Evolutionary conservation across 2,329 filamentous ascomycete species (phyloP).

Genomic region (Colletotrichum neosansevieriae): DNA sequence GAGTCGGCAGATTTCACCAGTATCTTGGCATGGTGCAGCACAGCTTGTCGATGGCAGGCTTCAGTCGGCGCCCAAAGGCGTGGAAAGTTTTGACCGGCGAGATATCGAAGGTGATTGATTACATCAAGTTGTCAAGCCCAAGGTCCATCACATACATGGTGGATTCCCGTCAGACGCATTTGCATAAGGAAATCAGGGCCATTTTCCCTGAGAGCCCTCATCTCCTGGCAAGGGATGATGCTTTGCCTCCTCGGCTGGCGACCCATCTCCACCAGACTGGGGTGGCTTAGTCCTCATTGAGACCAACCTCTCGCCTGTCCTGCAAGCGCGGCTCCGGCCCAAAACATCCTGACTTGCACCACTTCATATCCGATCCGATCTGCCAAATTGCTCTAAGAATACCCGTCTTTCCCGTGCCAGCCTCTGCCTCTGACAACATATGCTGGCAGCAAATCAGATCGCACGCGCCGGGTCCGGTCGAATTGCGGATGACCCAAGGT

Average conservation of each 20-base stretch:
- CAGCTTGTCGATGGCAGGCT: background rate
- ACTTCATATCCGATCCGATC: conserved; percentile 42
- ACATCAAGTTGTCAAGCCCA: no score
- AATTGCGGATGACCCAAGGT: conserved; percentile 39
- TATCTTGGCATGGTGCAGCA: background rate
- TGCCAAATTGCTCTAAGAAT: conserved; percentile 41
- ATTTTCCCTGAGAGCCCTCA: conserved; percentile 25
- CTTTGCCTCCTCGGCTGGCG: conserved; percentile 36
- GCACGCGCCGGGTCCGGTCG: conserved; percentile 18
- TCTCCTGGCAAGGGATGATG: conserved; percentile 36
- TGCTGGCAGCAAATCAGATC: conserved; percentile 26
- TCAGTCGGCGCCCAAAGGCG: conserved; percentile 2
- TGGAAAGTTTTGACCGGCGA: background rate
- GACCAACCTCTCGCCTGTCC: conserved; percentile 35
- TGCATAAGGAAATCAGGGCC: conserved; percentile 27
- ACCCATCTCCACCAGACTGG: conserved; percentile 34
- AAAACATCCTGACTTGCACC: conserved; percentile 38
- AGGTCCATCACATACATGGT: background rate
- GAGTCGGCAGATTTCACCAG: conserved; percentile 13
- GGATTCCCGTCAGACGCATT: conserved; percentile 8
- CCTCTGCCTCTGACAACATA: conserved; percentile 20
- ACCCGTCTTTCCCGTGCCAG: conserved; percentile 30
- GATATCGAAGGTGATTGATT: conserved; percentile 5
- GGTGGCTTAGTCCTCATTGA: conserved; percentile 23
- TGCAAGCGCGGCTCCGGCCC: conserved; percentile 39